A percentile compares a stretch with the other conserved stretches of the same genome.
These are phyloP conservation scores for Rhodomyrtus tomentosa DNA, from an alignment of 345 rosid genomes.

Conservation along the genomic window DNA sequence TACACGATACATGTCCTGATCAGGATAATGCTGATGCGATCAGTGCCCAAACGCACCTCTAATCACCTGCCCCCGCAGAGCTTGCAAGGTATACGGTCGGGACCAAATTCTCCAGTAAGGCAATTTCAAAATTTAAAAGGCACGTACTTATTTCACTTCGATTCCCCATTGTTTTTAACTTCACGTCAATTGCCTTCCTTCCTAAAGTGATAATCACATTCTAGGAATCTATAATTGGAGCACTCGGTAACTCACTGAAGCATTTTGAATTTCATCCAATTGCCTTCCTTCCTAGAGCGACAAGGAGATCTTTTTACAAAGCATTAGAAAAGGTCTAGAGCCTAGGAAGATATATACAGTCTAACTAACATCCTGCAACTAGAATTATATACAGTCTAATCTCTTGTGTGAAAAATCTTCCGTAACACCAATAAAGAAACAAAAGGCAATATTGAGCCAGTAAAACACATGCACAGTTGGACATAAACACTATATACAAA, in stretches of 20 bases:
- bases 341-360: background rate
- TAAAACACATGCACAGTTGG: background rate
- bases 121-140: background rate
- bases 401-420: background rate
- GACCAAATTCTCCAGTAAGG: slow-evolving; percentile 64
- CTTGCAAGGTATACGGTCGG: slow-evolving; percentile 68
- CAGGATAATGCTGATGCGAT: slow-evolving; percentile 76
- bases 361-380: background rate
- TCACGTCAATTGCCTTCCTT: background rate
- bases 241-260: background rate
- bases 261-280: background rate
- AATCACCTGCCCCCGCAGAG: slow-evolving; percentile 53
- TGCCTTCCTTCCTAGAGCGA: background rate
- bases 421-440: background rate
- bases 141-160: background rate
- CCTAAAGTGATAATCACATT: background rate
- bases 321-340: background rate
- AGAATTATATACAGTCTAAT: background rate
- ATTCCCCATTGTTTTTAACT: background rate
- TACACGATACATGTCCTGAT: slow-evolving; percentile 66
- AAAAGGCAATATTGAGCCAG: background rate
- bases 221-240: background rate
- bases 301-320: background rate
- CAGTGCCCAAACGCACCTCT: slow-evolving; percentile 47
- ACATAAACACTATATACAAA: background rate